Evolutionary conservation across 768 basidiomycete species (phyloP).

Genomic region (Tylopilus sp.): DNA sequence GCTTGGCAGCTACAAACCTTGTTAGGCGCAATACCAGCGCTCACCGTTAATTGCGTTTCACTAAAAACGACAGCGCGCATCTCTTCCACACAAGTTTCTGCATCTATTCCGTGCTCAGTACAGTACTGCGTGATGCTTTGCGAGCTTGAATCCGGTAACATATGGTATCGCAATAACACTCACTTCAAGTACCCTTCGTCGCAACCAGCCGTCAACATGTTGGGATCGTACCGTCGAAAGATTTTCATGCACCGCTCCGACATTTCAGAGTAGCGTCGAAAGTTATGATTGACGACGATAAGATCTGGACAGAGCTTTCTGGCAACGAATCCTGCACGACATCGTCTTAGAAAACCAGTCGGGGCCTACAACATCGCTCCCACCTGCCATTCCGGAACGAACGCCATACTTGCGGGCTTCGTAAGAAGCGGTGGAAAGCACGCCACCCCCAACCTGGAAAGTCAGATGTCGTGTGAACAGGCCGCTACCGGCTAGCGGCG

Average conservation of each 20-base stretch:
- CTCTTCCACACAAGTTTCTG: slow-evolving; percentile 72
- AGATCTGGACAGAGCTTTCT: slow-evolving; percentile 92
- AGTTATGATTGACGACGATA: slow-evolving; percentile 59
- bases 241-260: slow-evolving; percentile 69
- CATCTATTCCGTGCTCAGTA: slow-evolving; percentile 54
- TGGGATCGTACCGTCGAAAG: slow-evolving; percentile 68
- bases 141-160: slow-evolving; percentile 6
- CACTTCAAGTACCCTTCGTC: slow-evolving; percentile 95
- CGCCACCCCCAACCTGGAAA: slow-evolving; percentile 70
- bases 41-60: slow-evolving; percentile 85
- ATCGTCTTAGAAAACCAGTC: background rate
- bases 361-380: slow-evolving; percentile 6
- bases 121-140: slow-evolving; percentile 84
- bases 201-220: slow-evolving; percentile 71
- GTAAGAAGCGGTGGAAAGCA: slow-evolving; percentile 87
- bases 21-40: slow-evolving; percentile 94
- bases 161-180: slow-evolving; percentile 18
- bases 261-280: slow-evolving; percentile 63
- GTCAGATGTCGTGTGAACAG: background rate
- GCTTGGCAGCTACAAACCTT: slow-evolving; percentile 52
- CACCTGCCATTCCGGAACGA: slow-evolving; percentile 94
- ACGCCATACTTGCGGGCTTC: slow-evolving; percentile 89
- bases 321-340: slow-evolving; percentile 73
- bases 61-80: slow-evolving; percentile 71
- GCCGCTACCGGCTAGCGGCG: background rate